Evolutionary conservation across 371 early-diverging fungal species (phyloP).

Genomic region (Mortierella sp.): DNA sequence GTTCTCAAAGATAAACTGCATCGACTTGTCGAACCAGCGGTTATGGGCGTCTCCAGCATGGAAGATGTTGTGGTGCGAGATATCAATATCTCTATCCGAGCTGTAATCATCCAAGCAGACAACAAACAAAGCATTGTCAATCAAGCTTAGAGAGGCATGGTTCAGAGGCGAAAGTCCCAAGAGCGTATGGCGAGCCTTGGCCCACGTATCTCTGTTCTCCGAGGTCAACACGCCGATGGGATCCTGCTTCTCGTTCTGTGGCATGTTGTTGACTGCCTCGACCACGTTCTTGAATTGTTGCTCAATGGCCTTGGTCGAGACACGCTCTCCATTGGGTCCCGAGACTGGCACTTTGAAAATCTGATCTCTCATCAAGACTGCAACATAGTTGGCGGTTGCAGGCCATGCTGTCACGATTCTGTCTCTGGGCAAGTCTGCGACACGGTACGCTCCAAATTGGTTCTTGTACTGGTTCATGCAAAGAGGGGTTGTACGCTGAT

Average conservation of each 20-base stretch:
- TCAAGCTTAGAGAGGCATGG: conserved; percentile 70
- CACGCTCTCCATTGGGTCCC: conserved; percentile 74
- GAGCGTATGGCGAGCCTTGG: conserved; percentile 64
- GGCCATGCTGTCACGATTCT: conserved; percentile 78
- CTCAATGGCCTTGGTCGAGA: conserved; percentile 73
- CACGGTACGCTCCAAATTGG: conserved; percentile 87
- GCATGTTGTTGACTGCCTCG: conserved; percentile 67
- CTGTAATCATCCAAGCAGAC: conserved; percentile 88
- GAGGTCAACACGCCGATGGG: conserved; percentile 85
- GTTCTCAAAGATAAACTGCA: conserved; percentile 87
- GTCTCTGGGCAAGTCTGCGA: conserved; percentile 79
- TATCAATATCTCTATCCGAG: conserved; percentile 69
- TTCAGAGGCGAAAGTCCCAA: conserved; percentile 63
- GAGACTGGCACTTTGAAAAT: conserved; percentile 83
- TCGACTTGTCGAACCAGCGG: conserved; percentile 96
- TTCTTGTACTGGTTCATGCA: conserved; percentile 93
- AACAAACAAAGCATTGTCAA: conserved; percentile 87
- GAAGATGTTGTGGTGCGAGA: conserved; percentile 81
- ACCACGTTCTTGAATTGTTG: conserved; percentile 73
- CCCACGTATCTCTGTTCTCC: conserved; percentile 92
- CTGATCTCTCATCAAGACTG: conserved; percentile 87
- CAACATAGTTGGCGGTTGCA: conserved; percentile 80
- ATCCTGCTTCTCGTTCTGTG: conserved; percentile 64
- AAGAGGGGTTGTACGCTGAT: conserved; percentile 75
- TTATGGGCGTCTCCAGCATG: conserved; percentile 84